Evolutionary conservation across 2,329 filamentous ascomycete species (phyloP).

Genomic region (Aspergillus texensis): DNA sequence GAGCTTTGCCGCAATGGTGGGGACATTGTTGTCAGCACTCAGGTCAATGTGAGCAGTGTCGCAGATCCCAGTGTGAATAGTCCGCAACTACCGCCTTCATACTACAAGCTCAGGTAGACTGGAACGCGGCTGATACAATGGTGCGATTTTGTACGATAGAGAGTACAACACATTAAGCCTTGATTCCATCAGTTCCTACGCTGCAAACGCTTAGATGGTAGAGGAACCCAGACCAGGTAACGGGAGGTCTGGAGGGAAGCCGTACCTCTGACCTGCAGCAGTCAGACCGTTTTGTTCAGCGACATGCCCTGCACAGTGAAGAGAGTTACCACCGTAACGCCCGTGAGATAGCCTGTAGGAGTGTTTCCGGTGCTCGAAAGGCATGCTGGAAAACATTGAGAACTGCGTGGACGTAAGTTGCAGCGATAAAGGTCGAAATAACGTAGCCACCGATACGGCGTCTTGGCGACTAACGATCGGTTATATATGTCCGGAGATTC

Average conservation of each 20-base stretch:
- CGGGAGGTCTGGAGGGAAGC: background rate
- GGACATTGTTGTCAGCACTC: slow-evolving; percentile 2
- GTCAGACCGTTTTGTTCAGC: background rate
- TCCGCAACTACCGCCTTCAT: background rate
- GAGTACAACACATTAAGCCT: background rate
- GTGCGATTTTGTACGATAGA: background rate
- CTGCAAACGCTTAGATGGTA: background rate
- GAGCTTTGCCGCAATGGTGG: background rate
- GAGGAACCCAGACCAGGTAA: background rate
- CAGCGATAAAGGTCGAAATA: too few species aligned
- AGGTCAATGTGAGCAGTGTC: background rate
- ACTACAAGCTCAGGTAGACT: background rate
- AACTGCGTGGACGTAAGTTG: too few species aligned
- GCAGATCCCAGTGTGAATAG: background rate
- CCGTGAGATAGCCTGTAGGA: background rate
- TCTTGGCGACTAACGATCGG: too few species aligned
- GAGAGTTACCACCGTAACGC: background rate
- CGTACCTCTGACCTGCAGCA: background rate
- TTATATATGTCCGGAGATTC: too few species aligned
- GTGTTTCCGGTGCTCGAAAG: background rate
- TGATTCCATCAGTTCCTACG: too few species aligned
- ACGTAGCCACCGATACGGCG: too few species aligned
- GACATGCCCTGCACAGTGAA: too few species aligned
- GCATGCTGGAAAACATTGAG: too few species aligned
- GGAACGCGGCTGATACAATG: background rate